Evolutionary conservation across 805 yeast species (phyloP).

Genomic region (Ogataea dorogensis): DNA sequence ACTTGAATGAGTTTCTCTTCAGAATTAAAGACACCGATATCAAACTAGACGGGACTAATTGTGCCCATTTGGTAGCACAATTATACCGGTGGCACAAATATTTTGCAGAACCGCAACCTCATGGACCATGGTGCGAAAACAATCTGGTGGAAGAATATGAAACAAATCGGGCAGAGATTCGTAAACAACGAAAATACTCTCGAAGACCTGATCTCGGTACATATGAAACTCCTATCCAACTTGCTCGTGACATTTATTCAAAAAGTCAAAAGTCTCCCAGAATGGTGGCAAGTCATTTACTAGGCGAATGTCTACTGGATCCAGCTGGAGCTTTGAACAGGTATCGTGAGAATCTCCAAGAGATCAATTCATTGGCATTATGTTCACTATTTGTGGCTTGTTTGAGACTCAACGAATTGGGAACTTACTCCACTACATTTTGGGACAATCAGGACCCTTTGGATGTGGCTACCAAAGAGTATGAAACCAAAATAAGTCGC

Average conservation of each 20-base stretch:
- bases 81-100: conserved; percentile 27
- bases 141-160: conserved; percentile 19
- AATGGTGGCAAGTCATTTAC: conserved; percentile 25
- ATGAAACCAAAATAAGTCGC: conserved; percentile 43
- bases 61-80: conserved; percentile 26
- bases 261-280: conserved; percentile 16
- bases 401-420: conserved; percentile 26
- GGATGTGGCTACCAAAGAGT: conserved; percentile 59
- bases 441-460: conserved; percentile 63
- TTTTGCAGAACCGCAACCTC: conserved; percentile 4
- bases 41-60: conserved; percentile 28
- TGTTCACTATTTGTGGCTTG: conserved; percentile 52
- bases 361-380: conserved; percentile 30
- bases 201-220: conserved; percentile 6
- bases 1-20: conserved; percentile 12
- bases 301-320: conserved; percentile 36
- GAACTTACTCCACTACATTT: conserved; percentile 8
- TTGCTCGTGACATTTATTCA: conserved; percentile 28
- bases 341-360: conserved; percentile 23
- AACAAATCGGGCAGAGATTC: conserved; percentile 5
- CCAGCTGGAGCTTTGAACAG: conserved; percentile 32
- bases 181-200: conserved; percentile 7
- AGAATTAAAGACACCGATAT: conserved; percentile 15
- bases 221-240: conserved; percentile 17
- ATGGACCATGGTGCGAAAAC: conserved; percentile 12